Percentiles rank a stretch among this genome's conserved stretches.
Conservation (phyloP, 2,329 filamentous ascomycete genomes). For the Claviceps arundinis region DNA sequence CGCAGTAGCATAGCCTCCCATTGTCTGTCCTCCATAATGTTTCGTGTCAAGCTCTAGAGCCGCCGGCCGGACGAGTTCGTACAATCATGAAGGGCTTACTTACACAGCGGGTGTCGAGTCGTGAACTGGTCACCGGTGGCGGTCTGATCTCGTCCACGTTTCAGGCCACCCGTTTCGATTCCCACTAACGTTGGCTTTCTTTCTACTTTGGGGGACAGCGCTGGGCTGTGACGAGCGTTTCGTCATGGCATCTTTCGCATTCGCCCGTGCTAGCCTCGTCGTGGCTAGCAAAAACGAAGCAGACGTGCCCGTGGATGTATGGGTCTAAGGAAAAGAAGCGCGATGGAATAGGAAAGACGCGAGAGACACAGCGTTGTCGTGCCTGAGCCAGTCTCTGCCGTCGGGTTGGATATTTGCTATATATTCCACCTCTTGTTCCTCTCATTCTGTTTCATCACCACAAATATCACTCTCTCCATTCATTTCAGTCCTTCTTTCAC, state of each 20-base stretch:
- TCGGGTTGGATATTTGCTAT: not conserved
- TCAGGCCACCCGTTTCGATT: not conserved
- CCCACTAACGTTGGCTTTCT: not conserved
- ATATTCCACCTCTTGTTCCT: not conserved
- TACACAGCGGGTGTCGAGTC: not conserved
- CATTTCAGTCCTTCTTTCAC: not conserved
- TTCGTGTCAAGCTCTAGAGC: no score
- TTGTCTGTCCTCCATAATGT: no score
- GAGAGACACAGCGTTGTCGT: no score
- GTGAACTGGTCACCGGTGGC: not conserved
- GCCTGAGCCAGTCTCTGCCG: not conserved
- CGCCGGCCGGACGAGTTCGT: no score
- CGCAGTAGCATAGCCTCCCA: no score
- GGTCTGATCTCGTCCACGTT: slow-evolving; percentile 4
- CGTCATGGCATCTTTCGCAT: no score
- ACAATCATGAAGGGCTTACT: not conserved
- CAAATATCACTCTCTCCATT: not conserved
- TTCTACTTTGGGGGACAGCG: not conserved
- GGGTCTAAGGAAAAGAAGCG: no score
- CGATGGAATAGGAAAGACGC: no score
- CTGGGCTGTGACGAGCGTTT: not conserved
- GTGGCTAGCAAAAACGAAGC: not conserved
- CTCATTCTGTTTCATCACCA: not conserved
- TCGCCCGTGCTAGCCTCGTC: no score
- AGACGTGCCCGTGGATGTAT: no score